These are phyloP conservation scores for Coemansia sp. DNA, from an alignment of 192 early-diverging fungal genomes.

Conservation along the genomic window DNA sequence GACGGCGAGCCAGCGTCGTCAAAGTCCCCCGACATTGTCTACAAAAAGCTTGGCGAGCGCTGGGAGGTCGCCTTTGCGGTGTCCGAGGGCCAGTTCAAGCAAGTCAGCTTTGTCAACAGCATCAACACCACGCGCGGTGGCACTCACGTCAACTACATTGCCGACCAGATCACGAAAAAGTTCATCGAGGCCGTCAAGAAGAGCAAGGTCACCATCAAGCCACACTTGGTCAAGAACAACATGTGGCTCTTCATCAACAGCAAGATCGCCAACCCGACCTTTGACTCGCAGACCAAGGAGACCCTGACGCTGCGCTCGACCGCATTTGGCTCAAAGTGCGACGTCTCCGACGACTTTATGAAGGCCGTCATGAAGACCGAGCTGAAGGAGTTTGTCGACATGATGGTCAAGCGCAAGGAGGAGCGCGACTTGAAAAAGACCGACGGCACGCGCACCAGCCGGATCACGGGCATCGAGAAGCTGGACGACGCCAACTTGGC, in stretches of 20 bases:
- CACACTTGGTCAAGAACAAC: slow-evolving; percentile 86
- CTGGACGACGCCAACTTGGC: slow-evolving; percentile 96
- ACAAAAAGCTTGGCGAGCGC: slow-evolving; percentile 76
- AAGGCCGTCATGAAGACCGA: slow-evolving; percentile 84
- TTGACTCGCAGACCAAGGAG: slow-evolving; percentile 98
- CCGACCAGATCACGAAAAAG: slow-evolving; percentile 75
- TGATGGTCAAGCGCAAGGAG: slow-evolving; percentile 71
- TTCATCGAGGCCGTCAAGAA: slow-evolving; percentile 76
- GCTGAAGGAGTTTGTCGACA: slow-evolving; percentile 80
- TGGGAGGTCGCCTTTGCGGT: slow-evolving; percentile 95
- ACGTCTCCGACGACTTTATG: slow-evolving; percentile 76
- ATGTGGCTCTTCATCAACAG: slow-evolving; percentile 95
- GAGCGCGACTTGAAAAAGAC: slow-evolving; percentile 85
- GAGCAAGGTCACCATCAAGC: slow-evolving; percentile 73
- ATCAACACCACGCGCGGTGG: slow-evolving; percentile 96
- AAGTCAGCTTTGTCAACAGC: slow-evolving; percentile 96
- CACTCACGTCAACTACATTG: slow-evolving; percentile 83
- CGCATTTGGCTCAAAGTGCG: slow-evolving; percentile 83
- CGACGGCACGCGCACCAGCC: slow-evolving; percentile 70
- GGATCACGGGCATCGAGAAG: slow-evolving; percentile 83
- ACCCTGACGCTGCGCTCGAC: slow-evolving; percentile 80
- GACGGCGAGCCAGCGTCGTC: slow-evolving; percentile 23
- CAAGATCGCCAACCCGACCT: slow-evolving; percentile 91
- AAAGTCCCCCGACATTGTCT: slow-evolving; percentile 60
- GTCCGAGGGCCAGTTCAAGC: slow-evolving; percentile 96